A percentile compares a stretch with the other conserved stretches of the same genome.
phyloP scores from a whole-genome alignment of 306 rosid species.

The Urtica urens region DNA sequence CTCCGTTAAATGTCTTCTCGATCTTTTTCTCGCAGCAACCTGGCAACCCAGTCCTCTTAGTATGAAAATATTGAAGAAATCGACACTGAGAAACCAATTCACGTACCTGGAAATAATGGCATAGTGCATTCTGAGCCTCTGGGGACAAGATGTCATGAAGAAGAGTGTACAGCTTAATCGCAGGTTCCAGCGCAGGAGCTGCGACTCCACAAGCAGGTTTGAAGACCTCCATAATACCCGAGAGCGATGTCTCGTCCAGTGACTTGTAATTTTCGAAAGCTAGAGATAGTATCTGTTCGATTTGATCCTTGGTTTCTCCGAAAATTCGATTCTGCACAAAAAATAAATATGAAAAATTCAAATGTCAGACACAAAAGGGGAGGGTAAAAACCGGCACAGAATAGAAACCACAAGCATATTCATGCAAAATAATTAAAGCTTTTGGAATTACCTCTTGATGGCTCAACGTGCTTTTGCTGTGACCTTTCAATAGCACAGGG shows the following conservation, averaged over 20 bases:
- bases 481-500: conserved; percentile 80
- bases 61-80: conserved; percentile 13
- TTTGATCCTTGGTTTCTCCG: conserved; percentile 89
- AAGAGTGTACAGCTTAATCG: conserved; percentile 77
- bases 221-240: conserved; percentile 72
- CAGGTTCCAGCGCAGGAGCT: conserved; percentile 88
- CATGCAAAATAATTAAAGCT: neutral
- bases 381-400: neutral
- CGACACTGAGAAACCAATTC: conserved; percentile 12
- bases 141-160: conserved; percentile 94
- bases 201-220: conserved; percentile 59
- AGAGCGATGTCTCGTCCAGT: conserved; percentile 66
- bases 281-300: conserved; percentile 67
- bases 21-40: conserved; percentile 93
- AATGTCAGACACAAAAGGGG: too few relatives aligned
- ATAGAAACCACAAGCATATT: conserved; percentile 4
- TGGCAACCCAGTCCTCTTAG: conserved; percentile 23
- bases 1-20: conserved; percentile 73
- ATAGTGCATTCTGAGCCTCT: conserved; percentile 78
- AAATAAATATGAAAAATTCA: conserved; percentile 12
- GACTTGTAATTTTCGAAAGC: conserved; percentile 88
- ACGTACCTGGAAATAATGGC: conserved; percentile 92
- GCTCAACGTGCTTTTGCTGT: conserved; percentile 67
- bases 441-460: conserved; percentile 76
- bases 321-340: conserved; percentile 70